Evolutionary conservation across 1,284 basidiomycete species (phyloP).

Genomic region (Cronartium quercuum): DNA sequence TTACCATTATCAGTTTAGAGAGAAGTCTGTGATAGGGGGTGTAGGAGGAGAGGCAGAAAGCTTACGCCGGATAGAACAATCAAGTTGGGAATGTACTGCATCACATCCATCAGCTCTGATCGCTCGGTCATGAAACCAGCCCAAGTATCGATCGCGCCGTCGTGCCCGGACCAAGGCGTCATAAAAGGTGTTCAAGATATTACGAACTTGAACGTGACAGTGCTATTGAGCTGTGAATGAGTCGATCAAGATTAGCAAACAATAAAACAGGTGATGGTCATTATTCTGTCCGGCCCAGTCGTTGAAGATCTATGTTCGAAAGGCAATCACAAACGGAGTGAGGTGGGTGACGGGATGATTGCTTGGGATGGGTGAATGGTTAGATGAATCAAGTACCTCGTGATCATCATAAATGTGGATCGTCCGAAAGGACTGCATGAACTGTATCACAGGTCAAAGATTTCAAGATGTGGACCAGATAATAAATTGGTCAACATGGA

Average conservation of each 20-base stretch:
- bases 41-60: constrained; percentile 43
- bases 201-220: constrained; percentile 73
- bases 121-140: constrained; percentile 64
- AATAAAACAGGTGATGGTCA: constrained; percentile 55
- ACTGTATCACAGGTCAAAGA: constrained; percentile 4
- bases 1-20: too few species aligned
- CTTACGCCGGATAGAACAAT: constrained; percentile 45
- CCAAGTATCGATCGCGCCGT: constrained; percentile 60
- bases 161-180: constrained; percentile 62
- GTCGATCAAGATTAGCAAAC: too few species aligned
- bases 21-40: not conserved
- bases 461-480: constrained; percentile 50
- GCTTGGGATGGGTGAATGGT: not conserved
- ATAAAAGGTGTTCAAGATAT: constrained; percentile 71
- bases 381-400: constrained; percentile 53
- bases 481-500: constrained; percentile 49
- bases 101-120: constrained; percentile 54
- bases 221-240: constrained; percentile 60
- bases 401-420: constrained; percentile 64
- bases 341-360: not conserved
- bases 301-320: constrained; percentile 55
- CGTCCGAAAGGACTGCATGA: constrained; percentile 51
- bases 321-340: not conserved
- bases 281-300: constrained; percentile 60
- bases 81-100: constrained; percentile 64